A percentile compares a stretch with the other conserved stretches of the same genome.
phyloP scores from a whole-genome alignment of 495 filamentous ascomycete species.

The Talaromyces nanjingensis region DNA sequence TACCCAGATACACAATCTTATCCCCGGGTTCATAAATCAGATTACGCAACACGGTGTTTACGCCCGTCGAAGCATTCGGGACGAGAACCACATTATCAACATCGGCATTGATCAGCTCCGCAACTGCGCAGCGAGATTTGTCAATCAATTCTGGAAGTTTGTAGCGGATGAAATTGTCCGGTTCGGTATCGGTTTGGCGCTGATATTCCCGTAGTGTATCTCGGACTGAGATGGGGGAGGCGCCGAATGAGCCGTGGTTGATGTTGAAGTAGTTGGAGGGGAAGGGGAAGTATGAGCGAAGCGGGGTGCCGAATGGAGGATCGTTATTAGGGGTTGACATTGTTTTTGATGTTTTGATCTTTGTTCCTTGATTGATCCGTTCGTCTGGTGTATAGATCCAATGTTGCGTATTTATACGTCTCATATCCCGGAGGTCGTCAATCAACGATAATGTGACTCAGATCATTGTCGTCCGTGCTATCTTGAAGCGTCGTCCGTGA shows the following conservation, averaged over 20 bases:
- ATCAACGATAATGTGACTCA: background rate
- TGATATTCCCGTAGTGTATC: slow-evolving; percentile 47
- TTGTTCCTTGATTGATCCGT: background rate
- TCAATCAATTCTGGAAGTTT: slow-evolving; percentile 51
- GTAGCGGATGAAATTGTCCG: slow-evolving; percentile 67
- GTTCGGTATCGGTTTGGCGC: slow-evolving; percentile 47
- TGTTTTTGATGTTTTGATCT: background rate
- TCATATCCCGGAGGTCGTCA: background rate
- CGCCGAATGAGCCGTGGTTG: slow-evolving; percentile 63
- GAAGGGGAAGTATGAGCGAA: slow-evolving; percentile 3
- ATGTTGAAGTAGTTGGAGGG: background rate
- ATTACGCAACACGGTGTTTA: slow-evolving; percentile 70
- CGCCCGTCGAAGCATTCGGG: slow-evolving; percentile 64
- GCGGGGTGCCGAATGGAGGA: background rate
- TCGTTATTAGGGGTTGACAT: background rate
- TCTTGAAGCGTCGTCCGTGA: background rate
- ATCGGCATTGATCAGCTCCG: slow-evolving; percentile 54
- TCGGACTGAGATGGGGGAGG: slow-evolving; percentile 54
- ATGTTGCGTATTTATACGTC: background rate
- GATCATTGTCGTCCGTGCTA: background rate
- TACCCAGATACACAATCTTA: slow-evolving; percentile 53
- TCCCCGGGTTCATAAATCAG: slow-evolving; percentile 49
- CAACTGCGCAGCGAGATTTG: slow-evolving; percentile 53
- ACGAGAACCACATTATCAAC: slow-evolving; percentile 60
- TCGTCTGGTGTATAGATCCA: background rate